Evolutionary conservation across 1,284 basidiomycete species (phyloP), one percentile per base, ranked within the genome.

Genomic region (Earliella scabrosa): DNA sequence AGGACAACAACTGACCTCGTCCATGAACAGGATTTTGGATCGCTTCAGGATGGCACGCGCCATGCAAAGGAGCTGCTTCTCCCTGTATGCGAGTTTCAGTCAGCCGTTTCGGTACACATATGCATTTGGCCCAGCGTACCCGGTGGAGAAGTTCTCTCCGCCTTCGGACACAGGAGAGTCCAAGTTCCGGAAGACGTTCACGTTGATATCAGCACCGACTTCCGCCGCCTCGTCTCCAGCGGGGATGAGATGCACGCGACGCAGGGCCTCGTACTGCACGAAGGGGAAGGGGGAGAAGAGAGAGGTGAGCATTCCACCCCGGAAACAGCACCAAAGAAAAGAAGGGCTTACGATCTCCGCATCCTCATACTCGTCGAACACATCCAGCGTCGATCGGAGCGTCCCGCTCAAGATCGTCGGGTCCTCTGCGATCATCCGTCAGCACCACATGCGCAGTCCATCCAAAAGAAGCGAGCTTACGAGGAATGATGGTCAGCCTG

Each of bases 401-500:
- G 86, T 92, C 18, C 94, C 95, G 55, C 90, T 93, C 50, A 97
- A 73, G 66, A 98, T 95, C 0, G 90, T 93, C 0, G 94, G 94
- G 68, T 95, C 93, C 85, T 95, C 46, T 48, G 35, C n/a, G n/a
- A n/a, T n/a, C n/a, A n/a, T n/a, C n/a, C n/a, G n/a, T n/a, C n/a
- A n/a, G n/a, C n/a, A n/a, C n/a, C n/a, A n/a, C n/a, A n/a, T n/a
- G n/a, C n/a, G n/a, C n/a, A n/a, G n/a, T n/a, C n/a, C n/a, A n/a
- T n/a, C n/a, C n/a, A n/a, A n/a, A n/a, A n/a, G n/a, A n/a, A n/a
- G n/a, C n/a, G n/a, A n/a, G 74, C 85, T 65, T 60, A 91, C 86
- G 96, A 63, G 97, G 95, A 55, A 99, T 98, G 70, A 99, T 97
- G 3, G 94, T 96, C 56, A 97, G 78, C 55, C 78, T 84, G 71